These are phyloP conservation scores for Datisca glomerata DNA, from an alignment of 306 rosid genomes.

Conservation along the genomic window DNA sequence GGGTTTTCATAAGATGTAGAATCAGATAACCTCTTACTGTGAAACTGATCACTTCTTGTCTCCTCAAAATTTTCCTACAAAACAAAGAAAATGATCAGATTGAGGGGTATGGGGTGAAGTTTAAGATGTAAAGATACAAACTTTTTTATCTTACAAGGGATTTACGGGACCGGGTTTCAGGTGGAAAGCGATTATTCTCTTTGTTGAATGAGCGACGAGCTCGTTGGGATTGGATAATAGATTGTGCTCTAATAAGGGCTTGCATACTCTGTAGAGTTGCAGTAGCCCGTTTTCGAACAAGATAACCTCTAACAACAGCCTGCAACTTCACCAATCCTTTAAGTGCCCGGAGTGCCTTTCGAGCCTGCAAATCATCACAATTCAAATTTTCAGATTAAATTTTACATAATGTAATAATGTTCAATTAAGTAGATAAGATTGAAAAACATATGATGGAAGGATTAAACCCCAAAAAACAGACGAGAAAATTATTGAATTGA, in stretches of 20 bases:
- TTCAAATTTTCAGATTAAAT: conserved; percentile 6
- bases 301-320: conserved; percentile 82
- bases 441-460: background rate
- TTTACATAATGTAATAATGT: too few relatives aligned
- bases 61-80: too few relatives aligned
- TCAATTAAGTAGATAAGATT: too few relatives aligned
- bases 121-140: too few relatives aligned
- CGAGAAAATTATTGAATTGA: background rate
- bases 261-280: conserved; percentile 92
- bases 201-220: conserved; percentile 81
- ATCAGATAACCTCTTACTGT: conserved; percentile 49
- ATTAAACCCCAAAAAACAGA: background rate
- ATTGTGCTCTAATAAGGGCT: conserved; percentile 83
- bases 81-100: too few relatives aligned
- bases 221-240: conserved; percentile 48
- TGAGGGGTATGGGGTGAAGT: too few relatives aligned
- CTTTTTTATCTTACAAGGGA: conserved; percentile 48
- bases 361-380: conserved; percentile 40
- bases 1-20: conserved; percentile 34
- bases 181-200: conserved; percentile 32
- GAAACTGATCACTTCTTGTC: conserved; percentile 50
- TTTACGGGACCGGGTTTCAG: conserved; percentile 37
- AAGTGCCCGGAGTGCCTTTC: conserved; percentile 83
- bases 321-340: conserved; percentile 87
- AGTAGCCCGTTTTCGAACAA: conserved; percentile 79